Conservation (phyloP, 2,329 filamentous ascomycete genomes). For the Botryotinia convoluta region DNA sequence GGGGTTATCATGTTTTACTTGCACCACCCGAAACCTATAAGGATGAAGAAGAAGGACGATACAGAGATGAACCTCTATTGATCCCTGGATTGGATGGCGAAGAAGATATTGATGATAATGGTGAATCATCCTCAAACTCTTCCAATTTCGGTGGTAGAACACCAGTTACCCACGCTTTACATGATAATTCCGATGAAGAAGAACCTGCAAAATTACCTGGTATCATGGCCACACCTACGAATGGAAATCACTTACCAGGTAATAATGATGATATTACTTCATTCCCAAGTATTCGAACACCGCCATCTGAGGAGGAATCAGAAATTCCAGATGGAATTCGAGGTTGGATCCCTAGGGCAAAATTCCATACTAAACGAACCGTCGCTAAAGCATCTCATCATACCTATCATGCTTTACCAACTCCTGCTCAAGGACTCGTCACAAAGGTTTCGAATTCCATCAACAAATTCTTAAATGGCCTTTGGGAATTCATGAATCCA, state of each 20-base stretch:
- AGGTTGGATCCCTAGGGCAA: conserved; percentile 43
- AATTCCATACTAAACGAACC: conserved; percentile 36
- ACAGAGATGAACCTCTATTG: conserved; percentile 52
- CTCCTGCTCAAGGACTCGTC: conserved; percentile 50
- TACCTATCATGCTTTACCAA: conserved; percentile 50
- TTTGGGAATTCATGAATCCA: conserved; percentile 97
- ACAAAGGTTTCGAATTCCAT: conserved; percentile 43
- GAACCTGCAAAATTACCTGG: conserved; percentile 39
- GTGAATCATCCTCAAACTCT: conserved; percentile 28
- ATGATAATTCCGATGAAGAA: conserved; percentile 43
- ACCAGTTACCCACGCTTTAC: conserved; percentile 34
- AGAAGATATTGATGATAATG: conserved; percentile 22
- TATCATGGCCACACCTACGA: conserved; percentile 28
- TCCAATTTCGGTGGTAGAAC: conserved; percentile 39
- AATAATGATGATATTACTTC: conserved; percentile 51
- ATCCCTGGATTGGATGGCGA: conserved; percentile 46
- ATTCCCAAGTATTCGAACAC: conserved; percentile 55
- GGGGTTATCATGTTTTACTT: conserved; percentile 94
- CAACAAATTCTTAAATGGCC: conserved; percentile 58
- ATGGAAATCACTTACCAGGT: conserved; percentile 28
- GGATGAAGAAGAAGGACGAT: conserved; percentile 57
- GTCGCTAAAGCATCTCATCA: conserved; percentile 22
- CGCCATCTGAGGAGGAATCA: conserved; percentile 32
- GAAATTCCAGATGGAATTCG: conserved; percentile 43
- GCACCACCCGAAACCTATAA: conserved; percentile 75